Evolutionary conservation across 169 alveolate species (phyloP).

Genomic region (Cryptosporidium canis): DNA sequence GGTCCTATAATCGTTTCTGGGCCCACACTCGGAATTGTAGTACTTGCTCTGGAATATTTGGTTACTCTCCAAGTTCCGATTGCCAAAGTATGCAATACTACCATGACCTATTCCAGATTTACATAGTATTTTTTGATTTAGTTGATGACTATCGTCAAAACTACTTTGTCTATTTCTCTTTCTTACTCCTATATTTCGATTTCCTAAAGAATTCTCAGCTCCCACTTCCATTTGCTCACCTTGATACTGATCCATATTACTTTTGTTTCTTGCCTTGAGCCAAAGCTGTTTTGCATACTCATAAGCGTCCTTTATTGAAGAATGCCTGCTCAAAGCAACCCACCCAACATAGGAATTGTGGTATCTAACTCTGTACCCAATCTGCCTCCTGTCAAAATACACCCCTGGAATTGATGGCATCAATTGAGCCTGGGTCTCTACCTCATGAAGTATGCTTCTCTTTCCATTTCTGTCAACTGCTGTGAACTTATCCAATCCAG

Average conservation of each 20-base stretch:
- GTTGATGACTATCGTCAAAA: neutral
- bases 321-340: slow-evolving; percentile 71
- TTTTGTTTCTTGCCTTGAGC: slow-evolving; percentile 55
- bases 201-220: neutral
- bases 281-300: slow-evolving; percentile 67
- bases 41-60: neutral
- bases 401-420: slow-evolving; percentile 70
- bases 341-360: slow-evolving; percentile 68
- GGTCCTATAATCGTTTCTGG: neutral
- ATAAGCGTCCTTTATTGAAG: slow-evolving; percentile 67
- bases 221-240: neutral
- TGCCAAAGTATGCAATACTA: neutral
- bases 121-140: neutral
- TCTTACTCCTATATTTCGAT: neutral
- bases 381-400: slow-evolving; percentile 61
- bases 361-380: slow-evolving; percentile 68
- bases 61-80: neutral
- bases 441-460: slow-evolving; percentile 56
- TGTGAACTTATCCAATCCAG: slow-evolving; percentile 59
- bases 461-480: slow-evolving; percentile 66
- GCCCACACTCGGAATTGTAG: neutral
- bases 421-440: slow-evolving; percentile 50
- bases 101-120: neutral
- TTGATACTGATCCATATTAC: neutral
- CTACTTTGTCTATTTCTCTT: neutral